These are phyloP conservation scores for Arthrobotrys pseudoclavata DNA, from an alignment of 2,329 filamentous ascomycete genomes.

Conservation along the genomic window DNA sequence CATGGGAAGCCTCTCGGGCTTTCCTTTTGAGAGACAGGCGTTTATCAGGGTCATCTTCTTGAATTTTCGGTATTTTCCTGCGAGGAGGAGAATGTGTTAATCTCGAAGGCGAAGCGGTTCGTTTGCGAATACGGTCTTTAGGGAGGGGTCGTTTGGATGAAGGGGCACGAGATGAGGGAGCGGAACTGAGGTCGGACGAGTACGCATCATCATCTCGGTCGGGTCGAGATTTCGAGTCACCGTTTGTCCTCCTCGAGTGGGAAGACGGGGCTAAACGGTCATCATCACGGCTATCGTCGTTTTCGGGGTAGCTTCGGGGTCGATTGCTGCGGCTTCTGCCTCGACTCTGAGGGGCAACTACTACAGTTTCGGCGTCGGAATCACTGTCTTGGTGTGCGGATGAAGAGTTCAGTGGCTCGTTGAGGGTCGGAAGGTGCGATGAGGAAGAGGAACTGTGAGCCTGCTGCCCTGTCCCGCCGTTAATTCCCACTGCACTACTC, in stretches of 20 bases:
- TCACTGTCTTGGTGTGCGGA: slow-evolving; percentile 67
- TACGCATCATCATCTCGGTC: slow-evolving; percentile 61
- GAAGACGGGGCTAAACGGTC: slow-evolving; percentile 49
- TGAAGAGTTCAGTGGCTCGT: slow-evolving; percentile 44
- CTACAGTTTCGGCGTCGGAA: slow-evolving; percentile 80
- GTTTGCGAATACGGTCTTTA: slow-evolving; percentile 41
- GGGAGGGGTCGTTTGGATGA: slow-evolving; percentile 41
- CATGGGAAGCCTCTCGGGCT: slow-evolving; percentile 39
- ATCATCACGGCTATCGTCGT: slow-evolving; percentile 49
- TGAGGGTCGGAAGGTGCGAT: slow-evolving; percentile 34
- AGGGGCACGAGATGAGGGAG: slow-evolving; percentile 57
- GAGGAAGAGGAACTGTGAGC: slow-evolving; percentile 38
- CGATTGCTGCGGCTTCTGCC: slow-evolving; percentile 50
- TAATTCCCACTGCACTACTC: slow-evolving; percentile 43
- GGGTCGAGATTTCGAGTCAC: slow-evolving; percentile 41
- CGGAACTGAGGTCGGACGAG: slow-evolving; percentile 63
- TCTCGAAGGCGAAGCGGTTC: slow-evolving; percentile 52
- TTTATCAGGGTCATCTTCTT: slow-evolving; percentile 35
- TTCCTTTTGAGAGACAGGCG: slow-evolving; percentile 53
- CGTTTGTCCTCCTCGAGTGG: slow-evolving; percentile 50
- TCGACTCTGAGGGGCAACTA: slow-evolving; percentile 69
- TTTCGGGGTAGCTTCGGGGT: slow-evolving; percentile 20
- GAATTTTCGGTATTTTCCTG: slow-evolving; percentile 49
- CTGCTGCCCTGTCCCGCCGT: slow-evolving; percentile 48
- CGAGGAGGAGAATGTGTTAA: slow-evolving; percentile 54